Percentiles rank a stretch among this genome's conserved stretches.
phyloP scores from a whole-genome alignment of 345 rosid genomes.

The Chamaenerion angustifolium region DNA sequence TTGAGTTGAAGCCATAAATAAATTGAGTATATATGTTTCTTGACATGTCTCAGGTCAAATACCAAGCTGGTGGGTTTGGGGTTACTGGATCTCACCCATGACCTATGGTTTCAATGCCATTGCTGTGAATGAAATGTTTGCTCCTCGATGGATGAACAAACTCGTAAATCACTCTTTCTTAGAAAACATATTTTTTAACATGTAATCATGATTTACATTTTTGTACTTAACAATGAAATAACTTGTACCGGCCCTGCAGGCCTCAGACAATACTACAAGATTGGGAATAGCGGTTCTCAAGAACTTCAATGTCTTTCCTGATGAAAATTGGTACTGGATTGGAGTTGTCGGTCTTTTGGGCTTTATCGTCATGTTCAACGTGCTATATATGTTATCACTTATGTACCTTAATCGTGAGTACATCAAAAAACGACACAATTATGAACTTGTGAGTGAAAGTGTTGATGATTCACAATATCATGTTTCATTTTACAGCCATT shows the following conservation, averaged over 20 bases:
- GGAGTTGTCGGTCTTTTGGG: slow-evolving; percentile 52
- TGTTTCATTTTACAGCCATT: slow-evolving; percentile 29
- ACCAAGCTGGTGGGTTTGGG: slow-evolving; percentile 88
- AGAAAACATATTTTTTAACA: background rate
- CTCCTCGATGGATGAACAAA: slow-evolving; percentile 79
- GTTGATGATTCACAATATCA: background rate
- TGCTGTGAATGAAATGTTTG: slow-evolving; percentile 55
- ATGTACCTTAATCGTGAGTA: slow-evolving; percentile 55
- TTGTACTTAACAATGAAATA: background rate
- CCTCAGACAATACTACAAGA: slow-evolving; percentile 31
- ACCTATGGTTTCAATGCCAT: slow-evolving; percentile 59
- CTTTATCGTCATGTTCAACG: slow-evolving; percentile 56
- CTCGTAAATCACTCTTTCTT: slow-evolving; percentile 15
- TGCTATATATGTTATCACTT: slow-evolving; percentile 59
- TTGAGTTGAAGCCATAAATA: background rate
- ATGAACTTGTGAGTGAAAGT: too few relatives aligned
- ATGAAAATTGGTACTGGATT: slow-evolving; percentile 76
- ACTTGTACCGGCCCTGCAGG: slow-evolving; percentile 23
- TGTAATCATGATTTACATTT: background rate
- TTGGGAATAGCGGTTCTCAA: slow-evolving; percentile 52
- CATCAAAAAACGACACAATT: background rate
- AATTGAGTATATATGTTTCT: background rate
- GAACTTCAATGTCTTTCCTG: slow-evolving; percentile 28
- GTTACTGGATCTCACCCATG: slow-evolving; percentile 83
- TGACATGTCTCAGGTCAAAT: slow-evolving; percentile 31